phyloP scores from a whole-genome alignment of 352 stramenopile species.

The Nothophytophthora sp. region DNA sequence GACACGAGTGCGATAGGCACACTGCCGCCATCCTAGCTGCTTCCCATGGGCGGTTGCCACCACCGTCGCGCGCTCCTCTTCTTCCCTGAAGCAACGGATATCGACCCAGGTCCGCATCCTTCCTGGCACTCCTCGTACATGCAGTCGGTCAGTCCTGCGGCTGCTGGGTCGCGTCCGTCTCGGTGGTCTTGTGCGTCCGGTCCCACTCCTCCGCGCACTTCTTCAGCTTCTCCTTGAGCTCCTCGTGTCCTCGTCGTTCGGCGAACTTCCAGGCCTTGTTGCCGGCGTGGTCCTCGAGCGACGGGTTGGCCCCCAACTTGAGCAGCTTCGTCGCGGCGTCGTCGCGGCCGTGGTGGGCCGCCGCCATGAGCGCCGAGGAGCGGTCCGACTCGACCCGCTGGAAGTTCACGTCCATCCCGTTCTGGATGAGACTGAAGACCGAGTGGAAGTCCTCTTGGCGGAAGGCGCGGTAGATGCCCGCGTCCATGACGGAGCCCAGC shows the following conservation, averaged over 20 bases:
- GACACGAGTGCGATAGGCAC: conserved; percentile 13
- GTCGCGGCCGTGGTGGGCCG: conserved; percentile 78
- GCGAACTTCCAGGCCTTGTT: conserved; percentile 75
- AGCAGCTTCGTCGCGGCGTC: conserved; percentile 69
- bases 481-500: conserved; percentile 82
- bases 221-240: conserved; percentile 73
- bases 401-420: conserved; percentile 89
- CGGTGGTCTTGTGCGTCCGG: conserved; percentile 14
- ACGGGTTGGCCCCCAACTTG: conserved; percentile 64
- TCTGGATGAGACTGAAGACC: conserved; percentile 78
- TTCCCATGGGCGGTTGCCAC: no score
- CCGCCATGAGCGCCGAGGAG: conserved; percentile 78
- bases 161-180: conserved; percentile 12
- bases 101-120: no score
- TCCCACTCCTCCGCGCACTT: conserved; percentile 69
- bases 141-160: no score
- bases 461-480: conserved; percentile 82
- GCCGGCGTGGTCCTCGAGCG: conserved; percentile 46
- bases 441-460: conserved; percentile 77
- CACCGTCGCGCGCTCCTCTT: conserved; percentile 1
- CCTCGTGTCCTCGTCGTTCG: conserved; percentile 60
- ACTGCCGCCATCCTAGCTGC: no score
- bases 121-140: no score
- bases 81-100: no score
- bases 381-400: conserved; percentile 77